Evolutionary conservation across 192 early-diverging fungal genomes (phyloP).

Genomic region (Obelidium mucronatum): DNA sequence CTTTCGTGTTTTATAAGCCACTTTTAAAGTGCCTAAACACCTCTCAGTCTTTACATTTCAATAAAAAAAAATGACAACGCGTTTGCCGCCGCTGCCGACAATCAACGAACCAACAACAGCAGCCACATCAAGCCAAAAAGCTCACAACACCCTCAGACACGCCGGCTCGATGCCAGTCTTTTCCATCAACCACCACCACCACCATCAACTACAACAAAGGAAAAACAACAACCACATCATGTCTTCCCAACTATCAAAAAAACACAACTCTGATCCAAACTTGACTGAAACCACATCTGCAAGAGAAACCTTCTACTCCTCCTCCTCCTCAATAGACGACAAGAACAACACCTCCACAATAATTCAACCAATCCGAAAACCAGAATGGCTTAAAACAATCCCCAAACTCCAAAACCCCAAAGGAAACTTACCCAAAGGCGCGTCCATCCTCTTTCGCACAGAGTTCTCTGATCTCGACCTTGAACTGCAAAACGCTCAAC

Average conservation of each 20-base stretch:
- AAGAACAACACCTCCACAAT: too few relatives aligned
- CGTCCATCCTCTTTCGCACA: background rate
- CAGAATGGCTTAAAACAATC: conserved; percentile 1
- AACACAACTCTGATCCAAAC: background rate
- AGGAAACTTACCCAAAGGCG: conserved; percentile 17
- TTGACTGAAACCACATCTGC: background rate
- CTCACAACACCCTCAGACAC: too few relatives aligned
- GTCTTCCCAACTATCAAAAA: background rate
- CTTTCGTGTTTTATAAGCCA: too few relatives aligned
- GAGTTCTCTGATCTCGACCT: background rate
- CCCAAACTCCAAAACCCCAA: background rate
- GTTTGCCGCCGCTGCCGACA: too few relatives aligned
- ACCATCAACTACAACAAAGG: background rate
- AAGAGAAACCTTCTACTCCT: too few relatives aligned
- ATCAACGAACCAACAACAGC: background rate
- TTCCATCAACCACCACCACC: background rate
- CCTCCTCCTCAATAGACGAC: too few relatives aligned
- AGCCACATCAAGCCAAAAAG: background rate
- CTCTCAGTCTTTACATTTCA: too few relatives aligned
- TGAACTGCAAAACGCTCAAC: background rate
- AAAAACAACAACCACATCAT: background rate
- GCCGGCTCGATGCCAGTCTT: background rate
- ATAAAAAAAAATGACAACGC: too few relatives aligned
- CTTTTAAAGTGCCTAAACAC: background rate
- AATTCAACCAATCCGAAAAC: background rate